Base-by-base conservation (phyloP, 495 filamentous ascomycete genomes). In the Trichoderma asperelloides region DNA sequence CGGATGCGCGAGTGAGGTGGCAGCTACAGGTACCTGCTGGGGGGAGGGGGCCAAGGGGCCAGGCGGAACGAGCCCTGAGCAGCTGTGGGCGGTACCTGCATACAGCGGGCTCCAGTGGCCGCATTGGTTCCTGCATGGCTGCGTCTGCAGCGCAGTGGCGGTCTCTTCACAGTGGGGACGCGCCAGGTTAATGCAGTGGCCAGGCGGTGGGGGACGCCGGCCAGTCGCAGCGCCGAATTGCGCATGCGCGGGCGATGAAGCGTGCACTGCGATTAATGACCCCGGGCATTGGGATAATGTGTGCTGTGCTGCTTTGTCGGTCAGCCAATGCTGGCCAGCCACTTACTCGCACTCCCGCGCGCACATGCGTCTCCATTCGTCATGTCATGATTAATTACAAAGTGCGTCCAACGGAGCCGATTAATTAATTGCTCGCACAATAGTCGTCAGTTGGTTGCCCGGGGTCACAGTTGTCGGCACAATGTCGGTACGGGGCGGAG, bases 71-170 rank as follows among this genome's bases (percentile, higher is more conserved):
- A 60, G 55, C 55, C 55, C 55, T 60, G 55, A 30, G 25, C 18
- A 60, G 55, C 23, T 60, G 55, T 60, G 55, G 16, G 9, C 55
- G 55, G 55, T 60, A 60, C 55, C 55, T 60, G 55, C 55, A 60
- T 60, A 60, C 55, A 13, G 49, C 27, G 23, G 55, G 55, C 23
- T 60, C 55, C 55, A 30, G 23, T 60, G 55, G 55, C 55, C 27
- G 55, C 55, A 60, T 60, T 60, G 55, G 55, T 60, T 60, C 55
- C 55, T 60, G 55, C 55, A 60, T 60, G 55, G 23, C 55, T 60
- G 55, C 55, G 11, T 11, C 55, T 60, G 55, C 55, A 60, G 55
- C 27, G 51, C 55, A 60, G 55, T 60, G 55, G 55, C 55, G 55
- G 55, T 60, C 55, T 60, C 55, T 60, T 60, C 49, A 5, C 18